These are phyloP conservation scores for Symbiodinium pilosum DNA, from an alignment of 73 alveolate genomes.

Conservation along the genomic window DNA sequence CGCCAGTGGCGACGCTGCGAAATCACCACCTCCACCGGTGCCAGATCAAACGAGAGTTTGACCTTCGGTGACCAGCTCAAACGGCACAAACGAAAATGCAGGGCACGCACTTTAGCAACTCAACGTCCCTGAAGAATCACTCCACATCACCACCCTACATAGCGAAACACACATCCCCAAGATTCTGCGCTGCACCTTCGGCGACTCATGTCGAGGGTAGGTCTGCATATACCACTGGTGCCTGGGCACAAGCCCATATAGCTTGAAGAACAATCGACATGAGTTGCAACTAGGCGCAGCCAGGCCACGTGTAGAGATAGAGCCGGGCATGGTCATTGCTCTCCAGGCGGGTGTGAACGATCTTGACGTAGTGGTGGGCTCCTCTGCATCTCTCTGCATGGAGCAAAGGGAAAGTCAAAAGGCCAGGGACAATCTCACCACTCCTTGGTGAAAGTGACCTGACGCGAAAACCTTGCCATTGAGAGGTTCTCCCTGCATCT, in stretches of 20 bases:
- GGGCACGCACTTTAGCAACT: no score
- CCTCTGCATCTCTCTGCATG: neutral
- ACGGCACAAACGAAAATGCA: no score
- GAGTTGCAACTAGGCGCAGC: no score
- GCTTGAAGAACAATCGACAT: no score
- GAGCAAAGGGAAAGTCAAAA: neutral
- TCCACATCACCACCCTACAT: no score
- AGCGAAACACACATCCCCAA: no score
- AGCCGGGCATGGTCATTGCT: neutral
- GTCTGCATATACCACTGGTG: conserved; percentile 11
- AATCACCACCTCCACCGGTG: conserved; percentile 13
- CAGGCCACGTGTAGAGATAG: neutral
- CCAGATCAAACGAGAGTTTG: neutral
- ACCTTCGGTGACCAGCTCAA: neutral
- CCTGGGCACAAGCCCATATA: neutral
- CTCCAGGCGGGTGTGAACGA: neutral
- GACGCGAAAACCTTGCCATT: neutral
- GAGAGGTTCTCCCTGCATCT: neutral
- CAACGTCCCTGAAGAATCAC: no score
- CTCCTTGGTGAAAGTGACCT: neutral
- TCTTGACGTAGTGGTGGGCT: neutral
- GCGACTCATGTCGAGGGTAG: conserved; percentile 9
- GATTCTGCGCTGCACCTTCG: neutral
- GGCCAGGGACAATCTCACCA: neutral
- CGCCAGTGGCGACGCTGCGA: conserved; percentile 2